Evolutionary conservation across 2,329 filamentous ascomycete species (phyloP).

Genomic region (Xylaria sp.): DNA sequence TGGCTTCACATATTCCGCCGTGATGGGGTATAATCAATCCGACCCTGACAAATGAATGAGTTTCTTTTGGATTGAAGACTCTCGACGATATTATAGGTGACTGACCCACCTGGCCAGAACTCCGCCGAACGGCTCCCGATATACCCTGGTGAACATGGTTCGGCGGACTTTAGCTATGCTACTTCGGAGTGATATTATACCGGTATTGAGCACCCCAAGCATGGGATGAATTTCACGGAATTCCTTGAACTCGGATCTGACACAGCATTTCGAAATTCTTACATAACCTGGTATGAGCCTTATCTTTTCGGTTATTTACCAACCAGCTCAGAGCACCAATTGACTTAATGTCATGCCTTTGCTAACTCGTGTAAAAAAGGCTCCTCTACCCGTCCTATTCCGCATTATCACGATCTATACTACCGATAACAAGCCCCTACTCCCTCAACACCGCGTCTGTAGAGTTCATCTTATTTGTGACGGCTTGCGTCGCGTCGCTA

Average conservation of each 20-base stretch:
- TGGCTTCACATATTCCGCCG: background rate
- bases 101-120: background rate
- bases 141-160: background rate
- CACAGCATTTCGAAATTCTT: background rate
- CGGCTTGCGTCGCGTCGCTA: constrained; percentile 4
- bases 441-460: constrained; percentile 4
- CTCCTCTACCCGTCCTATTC: background rate
- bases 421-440: constrained; percentile 13
- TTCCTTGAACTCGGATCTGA: background rate
- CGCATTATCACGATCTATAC: constrained; percentile 14
- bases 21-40: constrained; percentile 8
- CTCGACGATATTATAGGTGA: background rate
- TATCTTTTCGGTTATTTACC: background rate
- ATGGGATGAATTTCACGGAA: background rate
- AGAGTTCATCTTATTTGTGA: constrained; percentile 12
- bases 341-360: background rate
- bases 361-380: background rate
- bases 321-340: background rate
- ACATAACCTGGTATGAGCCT: background rate
- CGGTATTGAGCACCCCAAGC: background rate
- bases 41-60: constrained; percentile 8
- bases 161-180: background rate
- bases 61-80: background rate
- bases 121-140: constrained; percentile 16
- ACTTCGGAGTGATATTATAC: constrained; percentile 10